Percentiles rank a stretch among this genome's conserved stretches.
Evolutionary conservation across 2,329 filamentous ascomycete genomes (phyloP).

Genomic region (Talaromyces amestolkiae): DNA sequence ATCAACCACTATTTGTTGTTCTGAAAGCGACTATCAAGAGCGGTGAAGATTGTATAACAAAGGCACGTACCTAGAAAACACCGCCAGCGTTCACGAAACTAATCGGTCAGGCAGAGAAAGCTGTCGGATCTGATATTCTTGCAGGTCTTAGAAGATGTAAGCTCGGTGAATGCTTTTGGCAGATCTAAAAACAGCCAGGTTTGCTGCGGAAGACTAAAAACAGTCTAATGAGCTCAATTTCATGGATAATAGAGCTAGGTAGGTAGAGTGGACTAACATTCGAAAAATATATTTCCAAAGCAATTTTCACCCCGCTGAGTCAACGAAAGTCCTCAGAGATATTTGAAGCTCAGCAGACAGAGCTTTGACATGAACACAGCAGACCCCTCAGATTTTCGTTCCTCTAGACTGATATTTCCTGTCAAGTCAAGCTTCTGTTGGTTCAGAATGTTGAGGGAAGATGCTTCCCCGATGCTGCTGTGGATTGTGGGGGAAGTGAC

Average conservation of each 20-base stretch:
- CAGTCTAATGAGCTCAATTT: not conserved
- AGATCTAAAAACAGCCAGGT: not conserved
- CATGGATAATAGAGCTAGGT: not conserved
- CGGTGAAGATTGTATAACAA: not conserved
- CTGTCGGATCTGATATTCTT: not conserved
- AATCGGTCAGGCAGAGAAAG: not conserved
- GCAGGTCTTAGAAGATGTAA: not conserved
- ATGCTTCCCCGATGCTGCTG: not conserved
- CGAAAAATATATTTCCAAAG: not conserved
- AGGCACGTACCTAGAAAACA: not conserved
- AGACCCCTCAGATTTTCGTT: not conserved
- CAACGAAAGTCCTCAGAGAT: no score
- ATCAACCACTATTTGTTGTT: not conserved
- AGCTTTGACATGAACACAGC: not conserved
- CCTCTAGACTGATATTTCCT: not conserved
- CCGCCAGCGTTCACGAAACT: not conserved
- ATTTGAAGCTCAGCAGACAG: not conserved
- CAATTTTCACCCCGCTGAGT: not conserved
- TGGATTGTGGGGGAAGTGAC: constrained; percentile 27
- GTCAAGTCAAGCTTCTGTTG: not conserved
- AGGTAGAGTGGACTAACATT: not conserved
- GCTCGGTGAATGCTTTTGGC: not conserved
- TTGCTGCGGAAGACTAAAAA: not conserved
- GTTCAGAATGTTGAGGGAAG: not conserved
- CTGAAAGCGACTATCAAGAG: not conserved